Percentiles rank a stretch among this genome's conserved stretches.
These are phyloP conservation scores for Candida tammaniensis DNA, from an alignment of 805 yeast genomes.

Conservation along the genomic window DNA sequence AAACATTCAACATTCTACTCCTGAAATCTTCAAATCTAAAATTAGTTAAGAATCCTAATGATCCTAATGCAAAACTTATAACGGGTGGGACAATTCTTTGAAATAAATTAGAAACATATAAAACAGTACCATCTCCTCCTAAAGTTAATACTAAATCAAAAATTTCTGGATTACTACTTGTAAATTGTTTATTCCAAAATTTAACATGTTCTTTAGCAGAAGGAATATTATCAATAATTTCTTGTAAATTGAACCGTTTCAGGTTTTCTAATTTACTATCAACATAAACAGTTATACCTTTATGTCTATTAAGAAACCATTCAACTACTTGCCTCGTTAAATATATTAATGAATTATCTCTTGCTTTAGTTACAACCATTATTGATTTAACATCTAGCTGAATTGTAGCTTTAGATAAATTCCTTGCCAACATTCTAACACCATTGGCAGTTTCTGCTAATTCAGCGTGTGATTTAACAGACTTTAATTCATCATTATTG, in stretches of 20 bases:
- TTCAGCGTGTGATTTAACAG: slow-evolving; percentile 68
- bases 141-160: slow-evolving; percentile 44
- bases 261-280: slow-evolving; percentile 65
- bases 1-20: slow-evolving; percentile 51
- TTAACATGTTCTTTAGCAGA: slow-evolving; percentile 45
- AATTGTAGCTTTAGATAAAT: slow-evolving; percentile 67
- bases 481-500: slow-evolving; percentile 43
- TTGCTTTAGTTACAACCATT: slow-evolving; percentile 84
- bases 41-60: slow-evolving; percentile 57
- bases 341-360: slow-evolving; percentile 74
- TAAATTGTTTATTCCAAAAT: slow-evolving; percentile 68
- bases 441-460: slow-evolving; percentile 80
- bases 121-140: slow-evolving; percentile 48
- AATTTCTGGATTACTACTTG: slow-evolving; percentile 39
- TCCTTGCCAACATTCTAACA: slow-evolving; percentile 71
- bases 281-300: slow-evolving; percentile 57
- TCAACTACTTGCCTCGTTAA: slow-evolving; percentile 77
- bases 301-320: slow-evolving; percentile 55
- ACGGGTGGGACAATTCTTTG: slow-evolving; percentile 49
- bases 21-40: slow-evolving; percentile 76
- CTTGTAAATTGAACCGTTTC: slow-evolving; percentile 59
- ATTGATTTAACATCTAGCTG: slow-evolving; percentile 67
- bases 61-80: slow-evolving; percentile 43
- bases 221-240: slow-evolving; percentile 48
- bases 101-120: slow-evolving; percentile 41